These are phyloP conservation scores for Trichoderma gracile DNA, from an alignment of 2,329 filamentous ascomycete species.

Conservation along the genomic window DNA sequence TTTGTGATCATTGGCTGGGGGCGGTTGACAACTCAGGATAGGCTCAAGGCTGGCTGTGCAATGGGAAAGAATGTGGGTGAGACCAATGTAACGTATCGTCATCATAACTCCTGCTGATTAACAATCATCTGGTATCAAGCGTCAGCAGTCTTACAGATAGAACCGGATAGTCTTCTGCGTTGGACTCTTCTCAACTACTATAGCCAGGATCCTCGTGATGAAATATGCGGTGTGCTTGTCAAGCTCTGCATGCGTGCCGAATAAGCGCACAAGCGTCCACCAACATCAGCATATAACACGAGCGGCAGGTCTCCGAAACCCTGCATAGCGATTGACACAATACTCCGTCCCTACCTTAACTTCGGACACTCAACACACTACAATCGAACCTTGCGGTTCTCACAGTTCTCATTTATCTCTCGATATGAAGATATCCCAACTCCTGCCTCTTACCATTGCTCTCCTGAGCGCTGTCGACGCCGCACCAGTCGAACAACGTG, in stretches of 20 bases:
- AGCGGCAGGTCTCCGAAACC: neutral
- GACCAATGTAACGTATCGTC: slow-evolving; percentile 3
- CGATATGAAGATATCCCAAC: slow-evolving; percentile 15
- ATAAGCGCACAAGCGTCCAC: too few species aligned
- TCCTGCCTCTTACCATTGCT: neutral
- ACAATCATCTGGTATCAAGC: too few species aligned
- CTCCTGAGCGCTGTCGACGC: slow-evolving; percentile 18
- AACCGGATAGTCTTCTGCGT: too few species aligned
- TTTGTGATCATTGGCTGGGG: neutral
- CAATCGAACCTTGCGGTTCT: too few species aligned
- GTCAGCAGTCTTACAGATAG: too few species aligned
- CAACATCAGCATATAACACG: neutral
- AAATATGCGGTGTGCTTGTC: neutral
- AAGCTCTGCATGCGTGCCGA: too few species aligned
- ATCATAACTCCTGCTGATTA: neutral
- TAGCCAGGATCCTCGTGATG: neutral
- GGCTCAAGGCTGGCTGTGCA: neutral
- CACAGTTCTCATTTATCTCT: too few species aligned
- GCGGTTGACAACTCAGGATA: neutral
- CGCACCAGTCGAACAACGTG: neutral
- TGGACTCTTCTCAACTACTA: too few species aligned
- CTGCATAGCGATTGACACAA: neutral
- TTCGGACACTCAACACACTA: too few species aligned
- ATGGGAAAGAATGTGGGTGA: neutral
- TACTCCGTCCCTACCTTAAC: too few species aligned